Base-by-base conservation (phyloP, 2,329 filamentous ascomycete species). In the Xylaria sp. region DNA sequence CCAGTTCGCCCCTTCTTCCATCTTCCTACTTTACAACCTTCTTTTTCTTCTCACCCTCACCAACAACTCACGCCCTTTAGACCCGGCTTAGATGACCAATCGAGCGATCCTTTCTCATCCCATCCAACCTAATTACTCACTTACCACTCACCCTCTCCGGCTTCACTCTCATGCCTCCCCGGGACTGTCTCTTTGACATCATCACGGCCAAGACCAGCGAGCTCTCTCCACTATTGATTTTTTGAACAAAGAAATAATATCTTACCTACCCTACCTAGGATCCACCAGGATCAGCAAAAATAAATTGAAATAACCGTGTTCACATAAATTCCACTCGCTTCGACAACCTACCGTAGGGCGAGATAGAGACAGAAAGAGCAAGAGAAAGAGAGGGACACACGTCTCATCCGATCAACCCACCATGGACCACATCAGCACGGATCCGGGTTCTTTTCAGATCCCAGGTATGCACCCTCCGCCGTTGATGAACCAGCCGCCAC, bases 401-500 rank as follows among this genome's bases (percentile, higher is more conserved):
- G 51, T 30, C 13, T 18, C 42, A 30, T 30, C 5, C 23, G 23
- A 30, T 30, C n/a, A 18, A 30, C 39, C 6, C 44, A 58, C 42
- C 49, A 82, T 82, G 79, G 78, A 84, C 66, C 80, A 78, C 63
- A 79, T 84, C 62, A 67, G 70, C 63, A 69, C 71, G 56, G 70
- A 73, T 61, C 68, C 67, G 5, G 70, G 69, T 69, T 76, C 76
- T 70, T 86, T 85, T 69, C 81, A 84, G 68, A 82, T 87, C 72
- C 80, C 82, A 59, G 74, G 76, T 65, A 81, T 83, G 76, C 73
- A 71, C 46, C 76, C 79, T 66, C 82, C 83, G 65, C 80, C 82
- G 58, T 76, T 89, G 68, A 82, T 88, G 76, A 84, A 85, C 71
- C 85, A 85, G 65, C 83, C 86, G 62, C 84, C 86, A 35, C 86